Evolutionary conservation across 2,329 filamentous ascomycete species (phyloP), one percentile per base, ranked within the genome.

Genomic region (Aspergillus tubingensis): DNA sequence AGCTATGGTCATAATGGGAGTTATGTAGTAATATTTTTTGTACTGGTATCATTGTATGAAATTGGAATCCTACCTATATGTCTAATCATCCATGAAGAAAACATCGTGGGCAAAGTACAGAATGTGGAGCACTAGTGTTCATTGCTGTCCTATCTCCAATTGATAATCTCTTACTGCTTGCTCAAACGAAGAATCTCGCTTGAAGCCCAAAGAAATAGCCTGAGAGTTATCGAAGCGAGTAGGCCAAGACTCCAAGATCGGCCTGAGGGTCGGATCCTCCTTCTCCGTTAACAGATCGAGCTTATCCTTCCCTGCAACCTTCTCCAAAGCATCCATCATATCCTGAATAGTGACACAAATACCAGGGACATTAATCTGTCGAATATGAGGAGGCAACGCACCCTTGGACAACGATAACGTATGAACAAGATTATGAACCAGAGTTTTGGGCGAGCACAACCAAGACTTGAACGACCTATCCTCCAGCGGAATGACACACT

Each of bases 291-390:
- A 78, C 55, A 84, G 73, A 51, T 73, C 73, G 54, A 84, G 70
- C 36, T 81, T 81, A 39, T 84, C 79, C 67, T 82, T 78, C 0
- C 84, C 85, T 5, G 81, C 84, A 1, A 86, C 82, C 62, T 81
- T 81, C 60, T 79, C 80, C 69, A 86, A 66, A 1, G 83, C 83
- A 63, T 85, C 77, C 69, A 86, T 72, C 77, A 87, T 86, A 58
- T 85, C 80, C 59, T 79, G 79, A 38, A 86, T 82, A 3, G 80
- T 85, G 5, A 83, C 82, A 17, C 73, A 72, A 32, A 77, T 77
- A 1, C 86, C 86, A 0, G 86, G 85, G 39, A 87, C 76, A 70
- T 87, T 86, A 56, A 88, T 78, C 52, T 82, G 80, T 21, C 85
- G 78, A 49, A 81, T 80, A 66, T 79, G 76, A 38, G 68, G 60